phyloP scores from a whole-genome alignment of 495 filamentous ascomycete species.

The Penicillium robsamsonii region DNA sequence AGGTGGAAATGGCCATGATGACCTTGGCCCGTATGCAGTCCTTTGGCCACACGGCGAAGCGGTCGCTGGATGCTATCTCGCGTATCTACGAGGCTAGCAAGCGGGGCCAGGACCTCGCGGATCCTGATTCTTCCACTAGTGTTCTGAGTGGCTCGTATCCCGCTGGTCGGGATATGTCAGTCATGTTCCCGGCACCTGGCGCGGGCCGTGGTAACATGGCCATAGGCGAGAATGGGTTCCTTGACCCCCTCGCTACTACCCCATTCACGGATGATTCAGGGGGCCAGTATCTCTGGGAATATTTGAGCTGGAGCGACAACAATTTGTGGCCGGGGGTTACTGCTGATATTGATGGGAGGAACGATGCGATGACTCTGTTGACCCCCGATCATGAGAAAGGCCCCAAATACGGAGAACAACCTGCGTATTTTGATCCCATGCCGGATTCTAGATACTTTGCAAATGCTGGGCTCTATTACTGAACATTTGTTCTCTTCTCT shows the following conservation, averaged over 20 bases:
- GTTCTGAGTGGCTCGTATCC: slow-evolving; percentile 13
- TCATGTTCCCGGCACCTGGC: slow-evolving; percentile 22
- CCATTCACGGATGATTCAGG: slow-evolving; percentile 36
- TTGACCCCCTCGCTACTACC: slow-evolving; percentile 27
- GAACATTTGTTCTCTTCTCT: slow-evolving; percentile 5
- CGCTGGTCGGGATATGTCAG: slow-evolving; percentile 22
- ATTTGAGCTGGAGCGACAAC: slow-evolving; percentile 43
- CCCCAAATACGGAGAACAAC: slow-evolving; percentile 27
- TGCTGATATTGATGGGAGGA: slow-evolving; percentile 29
- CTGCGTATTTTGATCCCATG: slow-evolving; percentile 28
- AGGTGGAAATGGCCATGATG: slow-evolving; percentile 67
- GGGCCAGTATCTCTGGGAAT: slow-evolving; percentile 44
- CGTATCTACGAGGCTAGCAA: slow-evolving; percentile 66
- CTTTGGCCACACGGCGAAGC: slow-evolving; percentile 68
- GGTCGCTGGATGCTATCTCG: slow-evolving; percentile 65
- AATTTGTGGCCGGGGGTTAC: slow-evolving; percentile 35
- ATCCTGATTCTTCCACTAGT: slow-evolving; percentile 9
- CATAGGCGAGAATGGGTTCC: slow-evolving; percentile 25
- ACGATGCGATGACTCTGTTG: slow-evolving; percentile 27
- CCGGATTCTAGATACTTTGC: slow-evolving; percentile 30
- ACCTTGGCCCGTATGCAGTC: slow-evolving; percentile 67
- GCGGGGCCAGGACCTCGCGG: slow-evolving; percentile 23
- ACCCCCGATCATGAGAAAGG: slow-evolving; percentile 33
- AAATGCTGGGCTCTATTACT: slow-evolving; percentile 28
- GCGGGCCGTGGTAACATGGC: slow-evolving; percentile 21